Percentiles rank a stretch among this genome's conserved stretches.
Conservation (phyloP, 2,329 filamentous ascomycete genomes). For the Monosporascus sp. region DNA sequence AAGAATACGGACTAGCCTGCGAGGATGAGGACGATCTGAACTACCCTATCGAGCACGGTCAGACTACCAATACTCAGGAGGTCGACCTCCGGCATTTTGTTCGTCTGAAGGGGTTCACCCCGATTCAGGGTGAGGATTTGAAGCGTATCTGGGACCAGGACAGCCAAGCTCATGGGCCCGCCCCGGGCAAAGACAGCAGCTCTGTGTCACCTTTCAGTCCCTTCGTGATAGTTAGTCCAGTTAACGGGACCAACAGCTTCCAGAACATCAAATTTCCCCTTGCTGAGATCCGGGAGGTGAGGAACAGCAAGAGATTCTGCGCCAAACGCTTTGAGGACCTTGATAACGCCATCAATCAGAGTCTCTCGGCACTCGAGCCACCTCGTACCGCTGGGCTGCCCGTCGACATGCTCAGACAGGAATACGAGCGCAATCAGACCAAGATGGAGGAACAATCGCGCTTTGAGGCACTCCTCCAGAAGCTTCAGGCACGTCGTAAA, state of each 20-base stretch:
- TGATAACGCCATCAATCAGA: slow-evolving; percentile 9
- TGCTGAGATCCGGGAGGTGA: slow-evolving; percentile 15
- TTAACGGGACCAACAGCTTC: not conserved
- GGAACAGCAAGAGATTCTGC: slow-evolving; percentile 12
- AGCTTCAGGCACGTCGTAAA: slow-evolving; percentile 17
- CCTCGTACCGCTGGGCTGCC: slow-evolving; percentile 21
- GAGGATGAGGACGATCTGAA: not conserved
- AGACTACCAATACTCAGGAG: not conserved
- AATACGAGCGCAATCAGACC: slow-evolving; percentile 10
- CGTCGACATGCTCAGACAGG: slow-evolving; percentile 8
- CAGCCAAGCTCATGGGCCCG: not conserved
- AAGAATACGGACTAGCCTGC: slow-evolving; percentile 10
- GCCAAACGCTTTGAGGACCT: slow-evolving; percentile 7
- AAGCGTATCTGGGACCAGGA: not conserved
- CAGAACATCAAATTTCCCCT: slow-evolving; percentile 13
- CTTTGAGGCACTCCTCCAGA: slow-evolving; percentile 16
- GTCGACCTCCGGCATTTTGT: too few species aligned
- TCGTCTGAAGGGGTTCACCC: too few species aligned
- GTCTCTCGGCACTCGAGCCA: slow-evolving; percentile 9
- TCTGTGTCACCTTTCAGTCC: not conserved
- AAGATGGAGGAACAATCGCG: slow-evolving; percentile 1
- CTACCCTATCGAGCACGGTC: not conserved
- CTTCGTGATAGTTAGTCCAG: not conserved
- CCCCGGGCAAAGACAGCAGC: not conserved
- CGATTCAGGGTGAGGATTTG: not conserved